Conservation (phyloP, 768 basidiomycete genomes). For the Hericium coralloides region DNA sequence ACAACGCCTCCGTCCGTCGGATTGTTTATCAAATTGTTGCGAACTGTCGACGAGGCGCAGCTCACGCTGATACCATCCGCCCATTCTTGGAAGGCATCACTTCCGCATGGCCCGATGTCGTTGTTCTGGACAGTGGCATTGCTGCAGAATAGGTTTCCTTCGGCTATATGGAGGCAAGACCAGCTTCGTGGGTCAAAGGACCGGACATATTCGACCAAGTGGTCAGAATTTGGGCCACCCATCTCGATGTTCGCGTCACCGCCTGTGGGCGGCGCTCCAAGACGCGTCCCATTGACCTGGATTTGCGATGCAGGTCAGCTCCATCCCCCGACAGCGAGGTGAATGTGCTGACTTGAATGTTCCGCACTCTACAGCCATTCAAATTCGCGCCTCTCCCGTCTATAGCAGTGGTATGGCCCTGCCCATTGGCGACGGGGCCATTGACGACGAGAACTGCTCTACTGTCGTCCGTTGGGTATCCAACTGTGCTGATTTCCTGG, state of each 20-base stretch:
- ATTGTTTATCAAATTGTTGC: conserved; percentile 60
- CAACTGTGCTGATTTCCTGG: conserved; percentile 77
- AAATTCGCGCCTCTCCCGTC: conserved; percentile 57
- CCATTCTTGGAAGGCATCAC: conserved; percentile 60
- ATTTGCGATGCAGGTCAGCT: too few species aligned
- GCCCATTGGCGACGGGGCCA: conserved; percentile 53
- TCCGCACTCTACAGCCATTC: conserved; percentile 50
- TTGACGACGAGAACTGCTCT: conserved; percentile 64
- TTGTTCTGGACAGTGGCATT: conserved; percentile 68
- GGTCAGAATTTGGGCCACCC: conserved; percentile 64
- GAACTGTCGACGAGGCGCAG: conserved; percentile 52
- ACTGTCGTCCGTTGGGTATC: conserved; percentile 58
- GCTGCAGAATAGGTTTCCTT: conserved; percentile 59
- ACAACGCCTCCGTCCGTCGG: conserved; percentile 79
- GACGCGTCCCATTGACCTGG: conserved; percentile 69
- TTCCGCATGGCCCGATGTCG: conserved; percentile 74
- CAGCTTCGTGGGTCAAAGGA: conserved; percentile 73
- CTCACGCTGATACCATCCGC: conserved; percentile 76
- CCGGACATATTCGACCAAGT: conserved; percentile 69
- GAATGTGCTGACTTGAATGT: conserved; percentile 49
- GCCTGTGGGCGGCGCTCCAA: conserved; percentile 36
- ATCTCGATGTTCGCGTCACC: conserved; percentile 82
- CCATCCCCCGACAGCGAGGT: background rate
- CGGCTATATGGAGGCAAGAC: conserved; percentile 73
- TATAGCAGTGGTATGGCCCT: conserved; percentile 66